A percentile compares a stretch with the other conserved stretches of the same genome.
phyloP scores from a whole-genome alignment of 164 flowering plant species.

The Vitis rupestris region DNA sequence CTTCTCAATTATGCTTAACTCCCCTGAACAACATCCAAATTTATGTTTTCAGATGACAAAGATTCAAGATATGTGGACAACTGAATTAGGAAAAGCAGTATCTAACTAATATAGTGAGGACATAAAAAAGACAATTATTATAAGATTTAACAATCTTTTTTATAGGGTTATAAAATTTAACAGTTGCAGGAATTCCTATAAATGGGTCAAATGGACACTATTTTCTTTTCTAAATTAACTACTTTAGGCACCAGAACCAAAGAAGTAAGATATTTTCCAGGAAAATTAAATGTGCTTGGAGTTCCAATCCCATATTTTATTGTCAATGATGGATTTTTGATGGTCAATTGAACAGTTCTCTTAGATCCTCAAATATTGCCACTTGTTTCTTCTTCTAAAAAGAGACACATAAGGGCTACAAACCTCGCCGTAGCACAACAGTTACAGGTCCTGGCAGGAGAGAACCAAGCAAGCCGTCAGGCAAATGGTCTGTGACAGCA shows the following conservation, averaged over 20 bases:
- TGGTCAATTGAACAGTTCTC: not conserved
- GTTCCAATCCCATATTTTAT: not conserved
- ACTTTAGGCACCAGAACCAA: no score
- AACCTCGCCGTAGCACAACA: constrained; percentile 80
- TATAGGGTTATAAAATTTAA: no score
- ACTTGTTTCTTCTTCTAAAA: not conserved
- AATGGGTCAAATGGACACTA: no score
- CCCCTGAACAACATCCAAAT: constrained; percentile 47
- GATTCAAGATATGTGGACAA: not conserved
- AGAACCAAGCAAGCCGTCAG: constrained; percentile 68
- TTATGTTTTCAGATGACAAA: no score
- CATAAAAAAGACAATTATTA: no score
- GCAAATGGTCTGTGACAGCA: constrained; percentile 78
- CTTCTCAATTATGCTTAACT: constrained; percentile 81
- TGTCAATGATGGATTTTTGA: not conserved
- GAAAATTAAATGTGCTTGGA: not conserved
- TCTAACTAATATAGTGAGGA: not conserved
- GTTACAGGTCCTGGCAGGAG: constrained; percentile 99
- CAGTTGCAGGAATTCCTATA: no score
- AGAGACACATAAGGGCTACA: constrained; percentile 9
- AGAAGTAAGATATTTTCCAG: no score
- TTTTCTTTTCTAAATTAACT: no score
- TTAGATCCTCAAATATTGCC: not conserved
- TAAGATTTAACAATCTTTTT: no score
- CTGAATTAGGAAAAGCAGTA: not conserved